Evolutionary conservation across 148 eudicot species (phyloP), one percentile per base, ranked within the genome.

Genomic region (Rhododendron mucronatum): DNA sequence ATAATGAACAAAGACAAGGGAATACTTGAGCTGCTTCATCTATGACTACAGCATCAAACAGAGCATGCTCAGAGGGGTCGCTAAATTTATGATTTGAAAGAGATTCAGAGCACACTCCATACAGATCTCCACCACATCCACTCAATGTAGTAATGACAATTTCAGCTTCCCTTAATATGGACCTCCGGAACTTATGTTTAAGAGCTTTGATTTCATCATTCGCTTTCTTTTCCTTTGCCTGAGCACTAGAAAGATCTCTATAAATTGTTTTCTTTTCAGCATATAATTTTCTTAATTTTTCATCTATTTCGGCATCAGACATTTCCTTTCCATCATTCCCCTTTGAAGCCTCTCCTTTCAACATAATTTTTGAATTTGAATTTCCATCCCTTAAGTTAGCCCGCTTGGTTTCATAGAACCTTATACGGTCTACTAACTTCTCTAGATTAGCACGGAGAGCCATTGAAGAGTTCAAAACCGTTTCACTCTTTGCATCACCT

Each of bases 1-100:
- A 74, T 47, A 50, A 44, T 74, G 69, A 55, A 51, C 74, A 87
- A 44, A 47, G 35, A 71, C 39, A 41, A 50, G 82, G 55, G 61
- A 48, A 85, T 89, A 97, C 99, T 90, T 97, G 99, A 63, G 99
- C 99, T 83, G 99, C 99, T 93, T 97, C 99, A 93, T 97, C 98
- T 86, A 97, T 92, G 74, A 97, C 94, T 67, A 97, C 96, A 85
- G 98, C 99, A 91, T 97, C 99, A 91, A 97, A 97, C 79, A 97
- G 86, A 82, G 92, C 87, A 86, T 89, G 89, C 86, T 97, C 98
- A 65, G 91, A 91, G 78, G 93, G 83, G 89, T 81, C 88, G 87
- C 91, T 84, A 80, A 86, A 91, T 91, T 91, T 95, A 87, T 90
- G 89, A 80, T 88, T 89, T 71, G 93, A 85, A 86, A 90, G 82